These are phyloP conservation scores for Sporothrix brasiliensis DNA, from an alignment of 2,329 filamentous ascomycete species.

Conservation along the genomic window DNA sequence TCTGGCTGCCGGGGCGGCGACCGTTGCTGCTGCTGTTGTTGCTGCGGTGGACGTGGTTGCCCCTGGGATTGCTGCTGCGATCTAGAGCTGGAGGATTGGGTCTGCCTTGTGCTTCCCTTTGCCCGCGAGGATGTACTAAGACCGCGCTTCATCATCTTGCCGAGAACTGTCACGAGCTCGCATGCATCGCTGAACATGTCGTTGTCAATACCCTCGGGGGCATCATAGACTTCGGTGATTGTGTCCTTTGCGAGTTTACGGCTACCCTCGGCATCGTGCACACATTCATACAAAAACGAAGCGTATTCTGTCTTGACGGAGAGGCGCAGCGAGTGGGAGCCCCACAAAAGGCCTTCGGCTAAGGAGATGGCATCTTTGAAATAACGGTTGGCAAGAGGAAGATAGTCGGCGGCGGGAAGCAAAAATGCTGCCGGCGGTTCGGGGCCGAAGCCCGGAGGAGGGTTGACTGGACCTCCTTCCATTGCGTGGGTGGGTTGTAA, in stretches of 20 bases:
- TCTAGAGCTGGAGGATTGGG: background rate
- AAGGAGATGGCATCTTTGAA: constrained; percentile 77
- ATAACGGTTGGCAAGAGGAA: constrained; percentile 76
- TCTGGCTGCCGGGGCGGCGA: background rate
- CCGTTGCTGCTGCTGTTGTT: constrained; percentile 1
- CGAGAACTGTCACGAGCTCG: constrained; percentile 80
- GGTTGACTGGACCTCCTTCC: constrained; percentile 63
- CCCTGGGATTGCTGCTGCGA: constrained; percentile 19
- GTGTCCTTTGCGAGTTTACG: constrained; percentile 77
- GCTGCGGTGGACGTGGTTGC: background rate
- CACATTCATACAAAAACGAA: constrained; percentile 90
- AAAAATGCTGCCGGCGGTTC: constrained; percentile 70
- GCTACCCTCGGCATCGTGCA: constrained; percentile 77
- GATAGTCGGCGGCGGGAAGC: constrained; percentile 76
- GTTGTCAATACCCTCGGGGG: constrained; percentile 89
- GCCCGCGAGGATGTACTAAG: constrained; percentile 28
- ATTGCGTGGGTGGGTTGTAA: constrained; percentile 53
- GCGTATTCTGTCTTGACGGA: constrained; percentile 91
- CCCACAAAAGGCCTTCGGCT: constrained; percentile 75
- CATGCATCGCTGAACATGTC: constrained; percentile 93
- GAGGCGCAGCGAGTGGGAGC: constrained; percentile 84
- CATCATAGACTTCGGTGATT: constrained; percentile 88
- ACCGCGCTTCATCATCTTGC: constrained; percentile 69
- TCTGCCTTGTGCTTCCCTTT: constrained; percentile 15
- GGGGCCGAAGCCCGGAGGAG: constrained; percentile 58